Evolutionary conservation across 2,329 filamentous ascomycete genomes (phyloP).

Genomic region (Thelonectria olida): DNA sequence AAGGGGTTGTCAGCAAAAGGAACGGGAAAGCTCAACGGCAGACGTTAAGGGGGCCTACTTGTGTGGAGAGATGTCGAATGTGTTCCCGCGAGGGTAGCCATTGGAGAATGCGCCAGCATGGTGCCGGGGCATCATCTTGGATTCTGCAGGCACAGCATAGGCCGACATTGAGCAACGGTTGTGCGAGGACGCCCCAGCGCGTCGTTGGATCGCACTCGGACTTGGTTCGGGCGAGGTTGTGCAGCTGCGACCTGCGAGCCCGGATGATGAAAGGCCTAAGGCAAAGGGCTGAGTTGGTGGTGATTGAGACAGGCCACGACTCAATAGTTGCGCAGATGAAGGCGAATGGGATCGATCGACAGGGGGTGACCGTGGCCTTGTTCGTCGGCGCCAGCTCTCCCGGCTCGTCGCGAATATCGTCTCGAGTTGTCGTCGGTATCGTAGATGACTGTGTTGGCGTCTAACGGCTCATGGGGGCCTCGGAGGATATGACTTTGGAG

Average conservation of each 20-base stretch:
- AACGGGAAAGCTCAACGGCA: background rate
- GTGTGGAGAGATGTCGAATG: constrained; percentile 89
- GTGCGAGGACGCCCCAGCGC: constrained; percentile 33
- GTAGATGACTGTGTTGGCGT: constrained; percentile 1
- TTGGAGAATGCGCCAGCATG: constrained; percentile 79
- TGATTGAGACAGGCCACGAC: constrained; percentile 15
- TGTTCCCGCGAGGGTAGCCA: constrained; percentile 80
- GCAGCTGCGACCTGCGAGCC: background rate
- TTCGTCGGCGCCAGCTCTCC: background rate
- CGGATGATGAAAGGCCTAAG: background rate
- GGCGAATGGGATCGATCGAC: background rate
- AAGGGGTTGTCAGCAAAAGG: constrained; percentile 23
- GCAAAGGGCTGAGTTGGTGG: constrained; percentile 2
- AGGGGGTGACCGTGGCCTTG: background rate
- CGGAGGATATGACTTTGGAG: constrained; percentile 20
- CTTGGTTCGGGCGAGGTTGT: constrained; percentile 2
- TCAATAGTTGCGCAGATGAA: constrained; percentile 1
- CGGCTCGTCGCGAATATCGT: background rate
- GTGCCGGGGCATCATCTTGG: constrained; percentile 87
- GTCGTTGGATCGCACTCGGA: constrained; percentile 20
- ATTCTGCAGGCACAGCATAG: constrained; percentile 44
- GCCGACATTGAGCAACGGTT: constrained; percentile 39
- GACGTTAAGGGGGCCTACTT: constrained; percentile 78
- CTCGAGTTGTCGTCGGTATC: background rate
- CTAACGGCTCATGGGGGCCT: constrained; percentile 1